Percentiles rank a stretch among this genome's conserved stretches.
Conservation (phyloP, 805 yeast genomes). For the Brettanomyces nanus region DNA sequence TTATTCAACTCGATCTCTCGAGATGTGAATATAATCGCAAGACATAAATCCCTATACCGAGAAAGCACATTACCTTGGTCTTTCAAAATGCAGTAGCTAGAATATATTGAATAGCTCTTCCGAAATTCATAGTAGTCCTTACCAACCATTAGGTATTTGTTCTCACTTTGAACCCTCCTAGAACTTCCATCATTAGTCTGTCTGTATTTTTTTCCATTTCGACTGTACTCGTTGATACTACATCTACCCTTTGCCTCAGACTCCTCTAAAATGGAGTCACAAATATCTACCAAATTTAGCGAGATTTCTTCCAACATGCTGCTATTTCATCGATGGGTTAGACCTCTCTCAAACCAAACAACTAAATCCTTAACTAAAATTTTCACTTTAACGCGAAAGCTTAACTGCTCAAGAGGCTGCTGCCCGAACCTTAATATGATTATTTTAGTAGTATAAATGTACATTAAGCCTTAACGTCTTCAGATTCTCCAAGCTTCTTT, state of each 20-base stretch:
- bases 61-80: slow-evolving; percentile 31
- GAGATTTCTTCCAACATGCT: slow-evolving; percentile 21
- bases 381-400: no score
- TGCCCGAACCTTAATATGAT: no score
- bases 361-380: no score
- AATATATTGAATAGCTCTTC: slow-evolving; percentile 30
- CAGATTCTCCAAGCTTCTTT: slow-evolving; percentile 1
- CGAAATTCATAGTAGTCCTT: slow-evolving; percentile 15
- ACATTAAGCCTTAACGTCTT: no score
- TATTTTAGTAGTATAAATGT: no score
- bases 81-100: slow-evolving; percentile 36
- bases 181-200: slow-evolving; percentile 37
- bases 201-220: slow-evolving; percentile 41
- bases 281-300: slow-evolving; percentile 18
- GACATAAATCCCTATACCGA: slow-evolving; percentile 33
- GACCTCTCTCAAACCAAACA: no score
- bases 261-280: slow-evolving; percentile 18
- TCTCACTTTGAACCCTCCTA: slow-evolving; percentile 40
- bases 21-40: slow-evolving; percentile 41
- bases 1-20: slow-evolving; percentile 37
- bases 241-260: slow-evolving; percentile 10
- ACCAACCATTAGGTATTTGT: slow-evolving; percentile 38
- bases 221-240: slow-evolving; percentile 23
- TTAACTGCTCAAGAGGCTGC: no score
- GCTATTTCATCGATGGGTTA: neutral